phyloP scores from a whole-genome alignment of 805 yeast genomes.

The Kodamaea neixiangensis region DNA sequence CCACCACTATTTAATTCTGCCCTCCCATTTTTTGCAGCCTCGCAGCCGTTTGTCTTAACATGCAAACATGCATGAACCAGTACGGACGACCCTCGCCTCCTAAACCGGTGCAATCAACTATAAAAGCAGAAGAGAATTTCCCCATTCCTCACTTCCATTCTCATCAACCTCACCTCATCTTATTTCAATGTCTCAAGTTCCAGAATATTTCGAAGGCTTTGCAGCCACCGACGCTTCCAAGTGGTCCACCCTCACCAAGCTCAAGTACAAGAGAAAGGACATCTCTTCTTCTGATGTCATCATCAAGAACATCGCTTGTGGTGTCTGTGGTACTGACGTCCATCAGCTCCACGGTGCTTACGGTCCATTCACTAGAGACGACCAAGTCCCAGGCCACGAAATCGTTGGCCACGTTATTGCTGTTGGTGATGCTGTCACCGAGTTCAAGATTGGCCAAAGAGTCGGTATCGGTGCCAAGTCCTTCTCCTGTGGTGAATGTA shows the following conservation, averaged over 20 bases:
- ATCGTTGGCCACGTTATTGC: slow-evolving; percentile 43
- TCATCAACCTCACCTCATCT: background rate
- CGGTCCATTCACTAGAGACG: slow-evolving; percentile 40
- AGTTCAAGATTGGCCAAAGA: slow-evolving; percentile 63
- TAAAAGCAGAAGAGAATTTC: background rate
- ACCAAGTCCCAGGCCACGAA: slow-evolving; percentile 48
- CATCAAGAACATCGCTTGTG: slow-evolving; percentile 18
- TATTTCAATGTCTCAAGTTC: slow-evolving; percentile 13
- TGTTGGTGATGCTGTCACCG: slow-evolving; percentile 58
- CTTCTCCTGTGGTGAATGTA: slow-evolving; percentile 49
- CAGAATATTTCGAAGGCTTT: slow-evolving; percentile 35
- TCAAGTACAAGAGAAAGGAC: slow-evolving; percentile 49
- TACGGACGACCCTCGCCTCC: too few species aligned
- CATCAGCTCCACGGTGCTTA: slow-evolving; percentile 56
- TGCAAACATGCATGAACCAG: too few species aligned
- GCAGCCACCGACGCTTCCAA: slow-evolving; percentile 30
- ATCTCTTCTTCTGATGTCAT: slow-evolving; percentile 21
- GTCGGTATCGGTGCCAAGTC: slow-evolving; percentile 81
- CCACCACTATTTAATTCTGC: too few species aligned
- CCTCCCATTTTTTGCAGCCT: too few species aligned
- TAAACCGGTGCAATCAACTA: background rate
- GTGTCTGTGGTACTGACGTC: slow-evolving; percentile 62
- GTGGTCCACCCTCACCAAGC: slow-evolving; percentile 35
- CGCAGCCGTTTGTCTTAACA: too few species aligned
- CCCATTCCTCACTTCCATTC: background rate